Percentiles rank a stretch among this genome's conserved stretches.
Evolutionary conservation across 2,329 filamentous ascomycete species (phyloP).

Genomic region (Alternaria ethzedia): DNA sequence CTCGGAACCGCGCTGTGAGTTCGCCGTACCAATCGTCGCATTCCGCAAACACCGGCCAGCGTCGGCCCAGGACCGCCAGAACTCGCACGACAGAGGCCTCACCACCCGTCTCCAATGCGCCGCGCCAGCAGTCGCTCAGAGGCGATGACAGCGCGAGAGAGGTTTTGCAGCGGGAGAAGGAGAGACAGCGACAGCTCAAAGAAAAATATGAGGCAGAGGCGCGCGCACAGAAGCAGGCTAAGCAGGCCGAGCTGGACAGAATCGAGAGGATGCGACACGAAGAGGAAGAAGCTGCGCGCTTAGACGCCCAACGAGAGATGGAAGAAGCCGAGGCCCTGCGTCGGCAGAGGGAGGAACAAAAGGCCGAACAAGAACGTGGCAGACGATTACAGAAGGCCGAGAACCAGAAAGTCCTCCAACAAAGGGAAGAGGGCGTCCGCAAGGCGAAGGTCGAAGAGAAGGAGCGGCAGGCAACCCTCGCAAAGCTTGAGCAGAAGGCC

Average conservation of each 20-base stretch:
- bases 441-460: constrained; percentile 28
- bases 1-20: constrained; percentile 37
- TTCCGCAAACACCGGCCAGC: constrained; percentile 29
- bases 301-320: constrained; percentile 32
- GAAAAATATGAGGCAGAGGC: constrained; percentile 44
- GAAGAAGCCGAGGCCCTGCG: constrained; percentile 38
- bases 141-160: constrained; percentile 42
- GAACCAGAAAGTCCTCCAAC: constrained; percentile 29
- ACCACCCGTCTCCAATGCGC: constrained; percentile 21
- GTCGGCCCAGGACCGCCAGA: constrained; percentile 35
- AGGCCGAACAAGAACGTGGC: constrained; percentile 40
- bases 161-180: constrained; percentile 40
- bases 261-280: constrained; percentile 33
- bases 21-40: constrained; percentile 32
- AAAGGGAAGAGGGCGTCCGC: constrained; percentile 41
- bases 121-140: constrained; percentile 27
- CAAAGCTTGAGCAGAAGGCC: constrained; percentile 31
- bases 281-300: constrained; percentile 39
- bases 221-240: constrained; percentile 36
- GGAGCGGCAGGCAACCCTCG: constrained; percentile 31
- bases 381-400: constrained; percentile 42
- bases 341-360: constrained; percentile 39
- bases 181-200: constrained; percentile 39
- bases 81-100: constrained; percentile 27
- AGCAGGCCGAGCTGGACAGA: constrained; percentile 37